These are phyloP conservation scores for Fusarium oligoseptatum DNA, from an alignment of 2,329 filamentous ascomycete species.

Conservation along the genomic window DNA sequence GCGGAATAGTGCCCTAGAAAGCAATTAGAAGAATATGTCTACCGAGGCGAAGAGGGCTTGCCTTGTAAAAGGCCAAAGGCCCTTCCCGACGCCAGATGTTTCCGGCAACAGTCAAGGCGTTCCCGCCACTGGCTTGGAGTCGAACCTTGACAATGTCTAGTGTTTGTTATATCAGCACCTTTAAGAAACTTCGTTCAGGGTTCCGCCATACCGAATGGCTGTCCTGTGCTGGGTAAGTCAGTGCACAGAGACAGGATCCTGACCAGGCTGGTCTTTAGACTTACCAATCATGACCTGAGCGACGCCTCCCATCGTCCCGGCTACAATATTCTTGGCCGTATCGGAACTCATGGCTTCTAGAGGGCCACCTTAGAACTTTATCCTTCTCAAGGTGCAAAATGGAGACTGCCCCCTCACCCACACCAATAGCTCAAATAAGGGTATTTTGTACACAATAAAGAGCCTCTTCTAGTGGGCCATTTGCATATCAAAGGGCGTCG, in stretches of 20 bases:
- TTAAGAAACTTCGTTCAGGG: not conserved
- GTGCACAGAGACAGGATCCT: not conserved
- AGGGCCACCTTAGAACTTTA: rapidly evolving
- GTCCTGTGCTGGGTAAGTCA: not conserved
- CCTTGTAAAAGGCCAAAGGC: conserved; percentile 8
- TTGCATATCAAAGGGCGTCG: not conserved
- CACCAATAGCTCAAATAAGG: not conserved
- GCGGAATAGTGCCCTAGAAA: conserved; percentile 9
- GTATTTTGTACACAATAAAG: not conserved
- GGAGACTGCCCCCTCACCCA: not conserved
- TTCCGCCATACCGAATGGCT: not conserved
- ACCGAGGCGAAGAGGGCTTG: not conserved
- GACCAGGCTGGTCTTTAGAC: not conserved
- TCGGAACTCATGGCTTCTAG: not conserved
- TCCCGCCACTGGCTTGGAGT: conserved; percentile 11
- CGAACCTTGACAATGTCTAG: conserved; percentile 16
- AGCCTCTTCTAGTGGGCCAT: not conserved
- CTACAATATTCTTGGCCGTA: not conserved
- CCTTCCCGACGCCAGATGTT: conserved; percentile 14
- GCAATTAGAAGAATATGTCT: not conserved
- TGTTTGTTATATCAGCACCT: not conserved
- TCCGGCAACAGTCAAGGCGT: not conserved
- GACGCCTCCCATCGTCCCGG: not conserved
- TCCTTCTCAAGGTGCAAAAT: not conserved
- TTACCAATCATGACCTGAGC: conserved; percentile 1